Evolutionary conservation across 2,329 filamentous ascomycete species (phyloP).

Genomic region (Cordyceps cateniannulata): DNA sequence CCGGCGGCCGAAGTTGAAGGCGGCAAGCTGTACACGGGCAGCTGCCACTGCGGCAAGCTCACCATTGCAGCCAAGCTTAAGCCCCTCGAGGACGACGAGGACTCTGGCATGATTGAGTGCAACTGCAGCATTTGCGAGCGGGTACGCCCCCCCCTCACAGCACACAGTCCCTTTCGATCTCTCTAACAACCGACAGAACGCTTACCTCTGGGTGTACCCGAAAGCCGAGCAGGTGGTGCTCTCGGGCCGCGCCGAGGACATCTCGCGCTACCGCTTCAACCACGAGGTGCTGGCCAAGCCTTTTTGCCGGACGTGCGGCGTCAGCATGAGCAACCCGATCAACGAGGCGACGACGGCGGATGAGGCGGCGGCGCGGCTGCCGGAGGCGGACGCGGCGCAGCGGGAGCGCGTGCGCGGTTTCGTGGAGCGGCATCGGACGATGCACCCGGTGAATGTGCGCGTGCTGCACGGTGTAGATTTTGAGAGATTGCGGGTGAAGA

Average conservation of each 20-base stretch:
- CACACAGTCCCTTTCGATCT: too few species aligned
- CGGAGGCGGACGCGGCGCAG: conserved; percentile 30
- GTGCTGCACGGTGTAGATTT: conserved; percentile 33
- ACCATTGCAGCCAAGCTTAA: conserved; percentile 35
- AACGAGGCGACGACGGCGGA: conserved; percentile 20
- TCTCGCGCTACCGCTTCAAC: conserved; percentile 32
- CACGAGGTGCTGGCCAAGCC: conserved; percentile 28
- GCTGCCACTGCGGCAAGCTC: conserved; percentile 48
- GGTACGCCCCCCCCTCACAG: too few species aligned
- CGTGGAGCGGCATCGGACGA: conserved; percentile 7
- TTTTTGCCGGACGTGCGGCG: conserved; percentile 44
- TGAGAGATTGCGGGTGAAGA: conserved; percentile 18
- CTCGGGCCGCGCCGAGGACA: conserved; percentile 31
- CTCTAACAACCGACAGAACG: conserved; percentile 29
- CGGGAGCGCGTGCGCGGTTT: conserved; percentile 20
- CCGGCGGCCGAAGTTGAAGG: conserved; percentile 32
- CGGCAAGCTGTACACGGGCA: conserved; percentile 38
- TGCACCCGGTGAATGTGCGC: conserved; percentile 32
- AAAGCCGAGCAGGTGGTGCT: conserved; percentile 32
- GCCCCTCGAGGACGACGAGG: conserved; percentile 33
- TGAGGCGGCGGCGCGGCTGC: background rate
- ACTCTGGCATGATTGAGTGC: conserved; percentile 33
- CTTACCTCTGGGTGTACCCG: conserved; percentile 39
- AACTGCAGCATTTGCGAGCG: conserved; percentile 45
- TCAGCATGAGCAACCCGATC: conserved; percentile 31